phyloP scores from a whole-genome alignment of 768 basidiomycete genomes.

The Kockovaella imperatae region DNA sequence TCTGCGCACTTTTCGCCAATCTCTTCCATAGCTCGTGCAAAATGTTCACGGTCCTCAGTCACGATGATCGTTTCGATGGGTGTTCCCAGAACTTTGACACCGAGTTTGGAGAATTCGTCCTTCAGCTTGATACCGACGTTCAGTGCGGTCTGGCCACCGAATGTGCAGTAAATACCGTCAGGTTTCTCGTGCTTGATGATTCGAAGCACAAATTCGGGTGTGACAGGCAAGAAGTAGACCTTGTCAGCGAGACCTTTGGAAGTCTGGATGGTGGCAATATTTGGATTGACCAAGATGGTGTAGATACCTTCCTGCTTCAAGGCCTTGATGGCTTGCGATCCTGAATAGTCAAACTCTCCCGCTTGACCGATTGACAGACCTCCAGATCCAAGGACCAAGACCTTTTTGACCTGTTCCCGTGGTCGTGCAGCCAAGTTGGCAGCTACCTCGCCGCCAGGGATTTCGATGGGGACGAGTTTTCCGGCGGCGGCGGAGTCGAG shows the following conservation, averaged over 20 bases:
- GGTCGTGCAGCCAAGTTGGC: conserved; percentile 70
- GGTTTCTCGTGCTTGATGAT: conserved; percentile 98
- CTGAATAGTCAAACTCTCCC: conserved; percentile 99
- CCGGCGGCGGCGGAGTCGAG: conserved; percentile 55
- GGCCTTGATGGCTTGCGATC: conserved; percentile 98
- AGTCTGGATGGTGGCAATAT: conserved; percentile 97
- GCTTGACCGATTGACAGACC: conserved; percentile 98
- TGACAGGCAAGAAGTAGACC: conserved; percentile 98
- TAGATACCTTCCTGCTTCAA: conserved; percentile 98
- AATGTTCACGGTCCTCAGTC: conserved; percentile 92
- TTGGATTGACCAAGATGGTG: conserved; percentile 96
- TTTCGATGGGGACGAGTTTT: conserved; percentile 46
- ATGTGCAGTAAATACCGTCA: conserved; percentile 97
- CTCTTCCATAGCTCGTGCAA: conserved; percentile 86
- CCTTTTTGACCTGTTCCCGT: conserved; percentile 68
- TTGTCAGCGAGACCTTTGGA: conserved; percentile 97
- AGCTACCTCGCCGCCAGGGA: conserved; percentile 55
- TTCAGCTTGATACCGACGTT: conserved; percentile 96
- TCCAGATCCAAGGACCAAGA: conserved; percentile 92
- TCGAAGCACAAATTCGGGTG: conserved; percentile 93
- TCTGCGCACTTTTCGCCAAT: conserved; percentile 94
- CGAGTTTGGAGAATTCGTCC: conserved; percentile 84
- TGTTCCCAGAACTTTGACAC: conserved; percentile 89
- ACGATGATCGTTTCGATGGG: conserved; percentile 95
- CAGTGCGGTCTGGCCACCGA: conserved; percentile 94